Evolutionary conservation across 2,329 filamentous ascomycete genomes (phyloP).

Genomic region (Cordyceps farinosa): DNA sequence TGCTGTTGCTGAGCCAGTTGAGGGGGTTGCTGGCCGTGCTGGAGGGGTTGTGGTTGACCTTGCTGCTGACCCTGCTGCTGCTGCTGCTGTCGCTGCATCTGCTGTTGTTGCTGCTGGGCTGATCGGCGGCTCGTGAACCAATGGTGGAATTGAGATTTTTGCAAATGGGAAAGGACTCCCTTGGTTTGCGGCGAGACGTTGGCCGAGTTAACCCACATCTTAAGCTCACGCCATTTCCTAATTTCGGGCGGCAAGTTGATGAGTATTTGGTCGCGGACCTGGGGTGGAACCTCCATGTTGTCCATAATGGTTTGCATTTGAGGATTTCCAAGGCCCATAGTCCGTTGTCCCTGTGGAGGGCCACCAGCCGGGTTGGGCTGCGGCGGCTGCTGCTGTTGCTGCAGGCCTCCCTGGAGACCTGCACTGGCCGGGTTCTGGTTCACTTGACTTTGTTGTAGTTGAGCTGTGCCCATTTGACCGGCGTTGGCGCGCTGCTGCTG

Average conservation of each 20-base stretch:
- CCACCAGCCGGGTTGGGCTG: slow-evolving; percentile 24
- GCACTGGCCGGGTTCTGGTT: slow-evolving; percentile 1
- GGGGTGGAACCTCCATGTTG: slow-evolving; percentile 43
- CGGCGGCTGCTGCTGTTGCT: slow-evolving; percentile 7
- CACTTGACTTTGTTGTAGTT: slow-evolving; percentile 22
- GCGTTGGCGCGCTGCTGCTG: slow-evolving; percentile 33
- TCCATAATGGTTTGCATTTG: slow-evolving; percentile 44
- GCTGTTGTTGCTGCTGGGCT: slow-evolving; percentile 24
- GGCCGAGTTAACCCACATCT: slow-evolving; percentile 38
- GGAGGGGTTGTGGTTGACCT: slow-evolving; percentile 23
- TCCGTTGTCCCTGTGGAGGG: not conserved
- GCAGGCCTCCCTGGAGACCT: slow-evolving; percentile 13
- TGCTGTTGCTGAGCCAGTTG: slow-evolving; percentile 20
- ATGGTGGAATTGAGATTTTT: slow-evolving; percentile 39
- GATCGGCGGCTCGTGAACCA: slow-evolving; percentile 13
- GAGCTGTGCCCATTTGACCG: slow-evolving; percentile 30
- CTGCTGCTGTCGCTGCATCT: slow-evolving; percentile 25
- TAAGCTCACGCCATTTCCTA: slow-evolving; percentile 49
- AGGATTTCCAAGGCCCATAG: slow-evolving; percentile 25
- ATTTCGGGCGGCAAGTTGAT: slow-evolving; percentile 37
- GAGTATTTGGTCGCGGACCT: slow-evolving; percentile 31
- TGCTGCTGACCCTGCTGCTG: slow-evolving; percentile 22
- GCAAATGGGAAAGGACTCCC: slow-evolving; percentile 32
- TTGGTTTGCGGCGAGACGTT: slow-evolving; percentile 31
- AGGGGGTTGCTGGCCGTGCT: slow-evolving; percentile 18